Base-by-base conservation (phyloP, 306 rosid species). In the Cyamopsis tetragonoloba region DNA sequence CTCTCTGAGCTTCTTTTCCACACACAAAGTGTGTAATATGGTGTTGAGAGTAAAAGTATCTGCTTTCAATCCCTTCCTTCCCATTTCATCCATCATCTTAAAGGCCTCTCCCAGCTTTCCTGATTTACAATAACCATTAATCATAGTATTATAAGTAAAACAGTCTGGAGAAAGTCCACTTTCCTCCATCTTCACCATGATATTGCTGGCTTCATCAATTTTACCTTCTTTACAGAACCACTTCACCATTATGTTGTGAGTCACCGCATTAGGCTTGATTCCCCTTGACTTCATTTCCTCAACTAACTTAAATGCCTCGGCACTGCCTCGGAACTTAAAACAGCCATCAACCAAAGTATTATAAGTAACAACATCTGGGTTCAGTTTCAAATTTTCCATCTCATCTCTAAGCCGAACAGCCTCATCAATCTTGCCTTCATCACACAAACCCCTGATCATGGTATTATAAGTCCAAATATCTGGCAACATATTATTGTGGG, bases 401-500 rank as follows among this genome's bases (percentile, higher is more conserved):
- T 84, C 84, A 53, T 72, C 85, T 71, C 86, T 80, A 48, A 92
- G 64, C 79, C 82, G 72, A 59, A 87, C 30, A 5, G 98, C 96
- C 30, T 87, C 96, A 10, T 84, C 86, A 20, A 89, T 67, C 83
- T 63, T 89, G 26, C 96, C 96, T 27, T 78, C 82, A n/a, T 80
- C 82, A 64, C 96, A 84, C 14, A 86, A 66, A 31, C 93, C 96
- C 37, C 77, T 80, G 0, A 89, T 47, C 84, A 92, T 55, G 32
- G 89, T 86, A 46, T 89, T 92, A 53, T 84, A 92, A 28, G 98
- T 92, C 95, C 95, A 84, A 54, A 86, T 50, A 89, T 86, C 89
- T 0, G 96, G 91, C 71, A 84, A 54, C 75, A 76, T 41, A 44
- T 60, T 41, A 22, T 71, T 74, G 15, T 30, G 71, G 0, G 83